Base-by-base conservation (phyloP, 306 rosid genomes). In the apple (Malus domestica) region DNA sequence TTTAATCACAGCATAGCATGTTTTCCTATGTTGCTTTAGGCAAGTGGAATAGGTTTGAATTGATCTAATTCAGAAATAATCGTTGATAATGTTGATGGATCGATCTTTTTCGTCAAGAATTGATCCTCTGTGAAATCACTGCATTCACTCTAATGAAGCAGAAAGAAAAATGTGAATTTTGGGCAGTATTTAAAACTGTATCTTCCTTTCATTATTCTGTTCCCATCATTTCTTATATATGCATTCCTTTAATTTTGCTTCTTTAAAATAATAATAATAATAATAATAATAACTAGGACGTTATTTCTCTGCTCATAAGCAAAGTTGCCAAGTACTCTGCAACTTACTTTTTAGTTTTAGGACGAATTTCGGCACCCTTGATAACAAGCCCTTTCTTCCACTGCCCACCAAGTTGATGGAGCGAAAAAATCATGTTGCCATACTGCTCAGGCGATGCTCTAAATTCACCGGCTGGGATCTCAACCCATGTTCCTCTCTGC, bases 321-420 rank as follows among this genome's bases (percentile, higher is more conserved):
- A 0, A 40, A 58, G 42, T 40, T 40, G 14, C 19, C 25, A 4
- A 13, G 76, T n/a, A 15, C 4, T 9, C 33, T 72, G 23, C 33
- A 32, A 33, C 23, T 46, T 52, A 82, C 66, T 73, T 68, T 78
- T 83, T 35, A 72, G 71, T 68, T 78, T 86, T 87, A 44, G 97
- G 87, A 29, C 75, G 86, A 80, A 94, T 84, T 63, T 54, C 40
- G 67, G 87, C 70, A 1, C 90, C 97, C 86, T 82, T 86, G 80
- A 91, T 77, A 72, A 87, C 2, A 70, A 91, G 90, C 30, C 97
- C 97, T 3, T 59, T 76, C 88, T 91, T 94, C 97, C 98, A 91
- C 4, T 16, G 18, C 33, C 85, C 91, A 67, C 81, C 78, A 8
- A 79, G 49, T 71, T 92, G 93, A 78, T 67, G 81, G 84, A 94